These are phyloP conservation scores for Fusarium tjaetaba DNA, from an alignment of 2,329 filamentous ascomycete genomes.

Conservation along the genomic window DNA sequence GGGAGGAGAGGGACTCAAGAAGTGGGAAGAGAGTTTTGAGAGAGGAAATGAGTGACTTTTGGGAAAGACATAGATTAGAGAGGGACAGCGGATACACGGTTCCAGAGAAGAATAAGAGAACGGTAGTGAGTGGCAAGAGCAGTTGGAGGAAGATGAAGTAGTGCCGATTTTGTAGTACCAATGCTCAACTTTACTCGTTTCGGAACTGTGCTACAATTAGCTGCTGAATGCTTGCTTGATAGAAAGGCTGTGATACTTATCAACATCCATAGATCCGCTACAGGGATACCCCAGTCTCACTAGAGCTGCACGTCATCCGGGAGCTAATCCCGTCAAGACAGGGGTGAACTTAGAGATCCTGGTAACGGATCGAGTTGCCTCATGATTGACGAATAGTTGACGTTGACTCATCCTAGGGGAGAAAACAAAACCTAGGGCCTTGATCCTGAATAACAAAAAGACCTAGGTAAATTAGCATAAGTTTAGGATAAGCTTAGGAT, in stretches of 20 bases:
- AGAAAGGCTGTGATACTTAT: background rate
- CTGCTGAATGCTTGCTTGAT: background rate
- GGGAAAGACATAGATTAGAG: constrained; percentile 53
- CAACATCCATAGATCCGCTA: background rate
- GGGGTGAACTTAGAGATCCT: background rate
- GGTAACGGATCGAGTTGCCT: background rate
- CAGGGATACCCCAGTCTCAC: background rate
- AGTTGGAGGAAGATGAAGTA: constrained; percentile 26
- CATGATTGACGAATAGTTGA: background rate
- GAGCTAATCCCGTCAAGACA: constrained; percentile 7
- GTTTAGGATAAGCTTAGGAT: background rate
- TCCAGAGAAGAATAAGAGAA: constrained; percentile 51
- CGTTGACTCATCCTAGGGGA: background rate
- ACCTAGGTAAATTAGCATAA: background rate
- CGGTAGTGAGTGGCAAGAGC: background rate
- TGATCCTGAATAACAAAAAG: background rate
- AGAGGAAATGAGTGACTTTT: constrained; percentile 54
- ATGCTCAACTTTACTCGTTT: background rate
- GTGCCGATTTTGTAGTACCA: background rate
- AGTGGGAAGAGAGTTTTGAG: constrained; percentile 25
- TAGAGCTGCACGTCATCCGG: constrained; percentile 14
- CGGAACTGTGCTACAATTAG: background rate
- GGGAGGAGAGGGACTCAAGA: constrained; percentile 34
- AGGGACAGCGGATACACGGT: constrained; percentile 53
- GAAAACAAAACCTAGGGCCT: background rate